Conservation (phyloP, 176 grass and related monocot species). For the Carex cristatella region DNA sequence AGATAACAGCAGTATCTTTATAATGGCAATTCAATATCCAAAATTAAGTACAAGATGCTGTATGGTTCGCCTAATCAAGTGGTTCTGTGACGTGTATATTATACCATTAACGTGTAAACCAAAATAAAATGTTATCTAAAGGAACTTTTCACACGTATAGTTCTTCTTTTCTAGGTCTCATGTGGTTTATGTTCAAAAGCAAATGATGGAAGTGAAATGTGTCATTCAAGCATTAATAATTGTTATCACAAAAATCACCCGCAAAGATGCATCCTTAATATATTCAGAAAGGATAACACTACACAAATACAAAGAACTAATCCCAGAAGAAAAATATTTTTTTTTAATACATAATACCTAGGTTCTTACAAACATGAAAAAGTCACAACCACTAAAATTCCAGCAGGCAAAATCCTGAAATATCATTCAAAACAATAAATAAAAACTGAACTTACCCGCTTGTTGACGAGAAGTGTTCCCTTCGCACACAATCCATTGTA, state of each 20-base stretch:
- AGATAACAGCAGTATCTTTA: neutral
- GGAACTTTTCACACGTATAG: neutral
- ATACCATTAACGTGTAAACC: neutral
- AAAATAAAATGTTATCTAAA: neutral
- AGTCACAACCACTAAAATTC: neutral
- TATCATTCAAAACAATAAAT: neutral
- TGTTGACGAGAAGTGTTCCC: conserved; percentile 63
- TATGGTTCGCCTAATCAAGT: neutral
- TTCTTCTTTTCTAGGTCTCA: neutral
- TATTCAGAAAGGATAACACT: neutral
- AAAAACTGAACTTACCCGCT: conserved; percentile 30
- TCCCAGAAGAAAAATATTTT: neutral
- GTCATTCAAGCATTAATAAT: neutral
- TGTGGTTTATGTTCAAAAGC: neutral
- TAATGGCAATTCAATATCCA: neutral
- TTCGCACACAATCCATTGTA: conserved; percentile 56
- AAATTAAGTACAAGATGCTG: neutral
- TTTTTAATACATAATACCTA: neutral
- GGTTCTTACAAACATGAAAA: neutral
- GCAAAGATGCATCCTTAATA: neutral
- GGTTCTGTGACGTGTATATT: neutral
- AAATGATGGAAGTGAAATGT: neutral
- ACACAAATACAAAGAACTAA: neutral
- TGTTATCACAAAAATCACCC: neutral
- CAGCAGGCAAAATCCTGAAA: neutral